phyloP scores from a whole-genome alignment of 306 rosid species.

The Hylodesmum podocarpum region DNA sequence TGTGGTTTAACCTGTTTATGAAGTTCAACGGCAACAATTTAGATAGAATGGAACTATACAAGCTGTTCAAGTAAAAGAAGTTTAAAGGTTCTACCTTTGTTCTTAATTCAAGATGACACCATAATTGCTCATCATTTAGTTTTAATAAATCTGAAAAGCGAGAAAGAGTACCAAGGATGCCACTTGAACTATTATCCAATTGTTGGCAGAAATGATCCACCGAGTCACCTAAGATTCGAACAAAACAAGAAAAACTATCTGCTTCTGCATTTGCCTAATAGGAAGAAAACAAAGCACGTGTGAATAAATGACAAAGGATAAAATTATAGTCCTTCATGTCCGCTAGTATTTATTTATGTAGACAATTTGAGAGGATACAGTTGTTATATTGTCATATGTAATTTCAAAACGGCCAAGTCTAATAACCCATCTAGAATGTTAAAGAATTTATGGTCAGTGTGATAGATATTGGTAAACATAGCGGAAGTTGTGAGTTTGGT shows the following conservation, averaged over 20 bases:
- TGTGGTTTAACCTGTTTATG: constrained; percentile 66
- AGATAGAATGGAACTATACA: constrained; percentile 6
- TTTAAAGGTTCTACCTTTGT: constrained; percentile 50
- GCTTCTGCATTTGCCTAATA: constrained; percentile 75
- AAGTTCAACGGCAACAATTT: constrained; percentile 10
- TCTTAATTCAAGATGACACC: constrained; percentile 80
- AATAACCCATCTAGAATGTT: not conserved
- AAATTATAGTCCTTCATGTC: not conserved
- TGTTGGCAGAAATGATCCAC: constrained; percentile 89
- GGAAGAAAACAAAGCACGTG: constrained; percentile 18
- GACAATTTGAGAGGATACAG: not conserved
- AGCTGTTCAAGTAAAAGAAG: constrained; percentile 4
- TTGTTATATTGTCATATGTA: not conserved
- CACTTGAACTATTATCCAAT: constrained; percentile 70
- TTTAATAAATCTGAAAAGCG: constrained; percentile 63
- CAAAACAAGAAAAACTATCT: constrained; percentile 82
- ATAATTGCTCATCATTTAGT: constrained; percentile 65
- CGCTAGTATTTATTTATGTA: constrained; percentile 2
- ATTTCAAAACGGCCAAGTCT: not conserved
- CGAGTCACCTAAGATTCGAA: constrained; percentile 68
- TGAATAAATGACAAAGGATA: not conserved
- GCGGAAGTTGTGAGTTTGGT: not conserved
- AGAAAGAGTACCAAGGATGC: constrained; percentile 74
- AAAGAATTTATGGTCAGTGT: not conserved
- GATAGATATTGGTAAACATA: not conserved